Percentiles rank a stretch among this genome's conserved stretches.
Conservation (phyloP, 805 yeast genomes). For the Saccharomycopsis guyanensis region DNA sequence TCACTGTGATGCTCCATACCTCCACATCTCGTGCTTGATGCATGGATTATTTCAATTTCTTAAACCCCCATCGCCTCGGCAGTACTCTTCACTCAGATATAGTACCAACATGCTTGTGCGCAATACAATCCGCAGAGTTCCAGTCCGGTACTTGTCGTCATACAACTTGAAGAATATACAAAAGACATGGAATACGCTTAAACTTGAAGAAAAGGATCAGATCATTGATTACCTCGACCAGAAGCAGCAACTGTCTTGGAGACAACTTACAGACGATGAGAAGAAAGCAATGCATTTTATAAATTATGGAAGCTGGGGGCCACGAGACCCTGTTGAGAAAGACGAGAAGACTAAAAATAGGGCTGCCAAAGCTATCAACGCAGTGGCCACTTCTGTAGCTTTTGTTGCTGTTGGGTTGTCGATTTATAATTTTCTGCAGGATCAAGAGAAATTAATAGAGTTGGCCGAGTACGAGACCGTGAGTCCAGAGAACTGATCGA, state of each 20-base stretch:
- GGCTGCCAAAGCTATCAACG: constrained; percentile 9
- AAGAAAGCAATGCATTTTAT: constrained; percentile 52
- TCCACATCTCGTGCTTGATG: too few relatives aligned
- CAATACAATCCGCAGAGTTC: too few relatives aligned
- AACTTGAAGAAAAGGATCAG: constrained; percentile 30
- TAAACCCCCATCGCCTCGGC: too few relatives aligned
- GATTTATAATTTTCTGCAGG: constrained; percentile 34
- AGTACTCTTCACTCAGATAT: too few relatives aligned
- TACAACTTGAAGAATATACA: constrained; percentile 27
- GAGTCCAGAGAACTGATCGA: constrained; percentile 13
- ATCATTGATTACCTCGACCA: constrained; percentile 30
- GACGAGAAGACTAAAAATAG: background rate
- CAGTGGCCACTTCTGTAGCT: constrained; percentile 11
- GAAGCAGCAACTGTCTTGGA: constrained; percentile 34
- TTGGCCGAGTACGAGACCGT: constrained; percentile 7
- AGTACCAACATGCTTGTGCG: too few relatives aligned
- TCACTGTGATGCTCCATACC: too few relatives aligned
- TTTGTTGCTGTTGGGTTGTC: constrained; percentile 17
- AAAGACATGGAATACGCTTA: constrained; percentile 28
- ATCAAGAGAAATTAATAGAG: constrained; percentile 18
- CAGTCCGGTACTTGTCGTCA: too few relatives aligned
- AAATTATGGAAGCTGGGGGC: constrained; percentile 59
- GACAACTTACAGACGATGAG: constrained; percentile 38
- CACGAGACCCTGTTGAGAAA: constrained; percentile 36
- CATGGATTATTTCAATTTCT: too few relatives aligned